These are phyloP conservation scores for Phalaenopsis equestris DNA, from an alignment of 106 monocot species.

Conservation along the genomic window DNA sequence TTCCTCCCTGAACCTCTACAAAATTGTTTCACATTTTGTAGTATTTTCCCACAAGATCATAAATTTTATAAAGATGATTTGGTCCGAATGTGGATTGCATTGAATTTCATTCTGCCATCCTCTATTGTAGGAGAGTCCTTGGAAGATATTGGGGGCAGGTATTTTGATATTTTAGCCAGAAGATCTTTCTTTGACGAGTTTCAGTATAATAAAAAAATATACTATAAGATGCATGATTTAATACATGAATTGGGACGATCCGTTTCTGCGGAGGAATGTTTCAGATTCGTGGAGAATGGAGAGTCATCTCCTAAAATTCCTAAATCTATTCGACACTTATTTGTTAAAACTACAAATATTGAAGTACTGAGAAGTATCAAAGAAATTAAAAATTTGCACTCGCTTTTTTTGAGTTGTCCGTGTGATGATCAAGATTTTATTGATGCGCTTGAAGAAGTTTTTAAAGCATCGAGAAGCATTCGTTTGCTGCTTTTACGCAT, in stretches of 20 bases:
- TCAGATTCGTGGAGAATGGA: not conserved
- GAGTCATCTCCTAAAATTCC: not conserved
- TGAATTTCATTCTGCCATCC: conserved; percentile 12
- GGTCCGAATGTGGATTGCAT: conserved; percentile 21
- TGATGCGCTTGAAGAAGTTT: not conserved
- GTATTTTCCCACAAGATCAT: conserved; percentile 19
- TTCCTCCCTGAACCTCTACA: conserved; percentile 14
- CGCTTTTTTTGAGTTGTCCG: not conserved
- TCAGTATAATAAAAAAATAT: no score
- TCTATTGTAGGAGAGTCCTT: not conserved
- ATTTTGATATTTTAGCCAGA: conserved; percentile 1
- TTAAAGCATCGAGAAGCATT: not conserved
- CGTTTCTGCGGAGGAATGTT: conserved; percentile 19
- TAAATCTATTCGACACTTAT: conserved; percentile 15
- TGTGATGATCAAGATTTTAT: not conserved
- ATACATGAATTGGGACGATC: conserved; percentile 13
- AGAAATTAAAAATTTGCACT: conserved; percentile 10
- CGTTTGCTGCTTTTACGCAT: not conserved
- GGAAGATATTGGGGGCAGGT: conserved; percentile 13
- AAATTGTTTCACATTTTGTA: not conserved
- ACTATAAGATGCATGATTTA: conserved; percentile 15
- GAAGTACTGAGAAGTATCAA: not conserved
- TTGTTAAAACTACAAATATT: not conserved
- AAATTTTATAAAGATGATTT: conserved; percentile 10
- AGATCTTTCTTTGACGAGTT: no score